Evolutionary conservation across 768 basidiomycete species (phyloP), one percentile per base, ranked within the genome.

Genomic region (Pulveroboletus frians): DNA sequence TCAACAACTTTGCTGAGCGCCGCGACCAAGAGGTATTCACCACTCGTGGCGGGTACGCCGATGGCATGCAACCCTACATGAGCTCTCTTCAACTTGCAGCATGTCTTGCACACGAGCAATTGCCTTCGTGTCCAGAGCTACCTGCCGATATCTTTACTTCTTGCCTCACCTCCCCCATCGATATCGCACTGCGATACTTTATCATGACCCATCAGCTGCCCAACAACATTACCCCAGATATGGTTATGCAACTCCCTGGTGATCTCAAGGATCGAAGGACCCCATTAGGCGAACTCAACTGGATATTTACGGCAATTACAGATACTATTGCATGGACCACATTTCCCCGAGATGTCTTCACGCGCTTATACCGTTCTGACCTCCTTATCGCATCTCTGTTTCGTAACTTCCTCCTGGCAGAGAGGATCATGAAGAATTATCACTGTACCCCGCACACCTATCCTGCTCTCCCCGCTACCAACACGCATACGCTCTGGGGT

Each of bases 271-370:
- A 99, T 62, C 80, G 96, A 17, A 81, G 94, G 21, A 98, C 96
- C 1, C 94, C 96, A 1, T 74, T 99, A 0, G 96, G 96, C 43
- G 96, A 99, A 70, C 79, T 99, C n/a, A 96, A 95, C 65, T 99
- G 96, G 96, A 98, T 98, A 54, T 98, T 98, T 71, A 98, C 93
- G 1, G 92, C 95, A 30, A 90, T 99, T 48, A 98, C 96, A 14
- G 96, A 99, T 69, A 98, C 96, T 9, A 98, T 99, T 53, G 96
- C 96, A 7, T 99, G 96, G 96, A 94, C 94, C 13, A 90, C 92
- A 3, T 95, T 99, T 66, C 87, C 93, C 34, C 81, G 86, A 39
- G 93, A 96, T 32, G 80, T 91, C 4, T 98, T 99, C 69, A 93
- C 92, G 15, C 82, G 92, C 31, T 71, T 98, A 21, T 98, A 97